phyloP scores from a whole-genome alignment of 352 stramenopile species.

The Phytophthora sojae region DNA sequence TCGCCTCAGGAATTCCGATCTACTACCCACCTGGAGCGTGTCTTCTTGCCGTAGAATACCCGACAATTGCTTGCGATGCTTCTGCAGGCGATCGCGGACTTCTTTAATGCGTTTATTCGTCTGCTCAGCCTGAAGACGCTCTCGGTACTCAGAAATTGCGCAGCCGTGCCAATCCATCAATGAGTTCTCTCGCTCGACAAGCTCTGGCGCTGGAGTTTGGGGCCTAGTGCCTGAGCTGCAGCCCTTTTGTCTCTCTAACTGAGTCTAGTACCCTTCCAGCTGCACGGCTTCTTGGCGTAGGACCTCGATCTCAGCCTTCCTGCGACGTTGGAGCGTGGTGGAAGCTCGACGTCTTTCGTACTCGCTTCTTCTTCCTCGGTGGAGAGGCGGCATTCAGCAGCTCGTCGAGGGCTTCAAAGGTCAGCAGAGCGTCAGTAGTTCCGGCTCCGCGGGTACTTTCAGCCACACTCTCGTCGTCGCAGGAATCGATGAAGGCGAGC shows the following conservation, averaged over 20 bases:
- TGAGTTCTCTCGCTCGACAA: background rate
- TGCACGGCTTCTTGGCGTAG: slow-evolving; percentile 18
- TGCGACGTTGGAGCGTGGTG: slow-evolving; percentile 18
- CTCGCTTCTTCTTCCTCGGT: slow-evolving; percentile 3
- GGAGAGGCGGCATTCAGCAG: slow-evolving; percentile 1
- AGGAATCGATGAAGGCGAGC: no score
- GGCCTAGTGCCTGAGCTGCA: background rate
- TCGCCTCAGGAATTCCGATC: no score
- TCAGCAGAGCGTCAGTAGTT: background rate
- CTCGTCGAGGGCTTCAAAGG: background rate
- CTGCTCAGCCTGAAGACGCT: slow-evolving; percentile 20
- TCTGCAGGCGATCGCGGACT: slow-evolving; percentile 17
- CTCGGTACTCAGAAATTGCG: slow-evolving; percentile 12
- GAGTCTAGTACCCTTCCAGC: slow-evolving; percentile 15
- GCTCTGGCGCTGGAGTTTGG: background rate
- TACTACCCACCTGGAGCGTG: slow-evolving; percentile 1
- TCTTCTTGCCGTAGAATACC: slow-evolving; percentile 11
- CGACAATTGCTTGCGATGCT: slow-evolving; percentile 1
- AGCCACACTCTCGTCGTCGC: background rate
- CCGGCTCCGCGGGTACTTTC: background rate
- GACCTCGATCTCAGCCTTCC: slow-evolving; percentile 23
- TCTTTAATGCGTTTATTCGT: slow-evolving; percentile 27
- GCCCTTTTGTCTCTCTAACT: slow-evolving; percentile 15
- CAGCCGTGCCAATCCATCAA: slow-evolving; percentile 7
- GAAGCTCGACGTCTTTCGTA: slow-evolving; percentile 12